Evolutionary conservation across 257 asterid genomes (phyloP), one percentile per base, ranked within the genome.

Genomic region (Primulina tabacum): DNA sequence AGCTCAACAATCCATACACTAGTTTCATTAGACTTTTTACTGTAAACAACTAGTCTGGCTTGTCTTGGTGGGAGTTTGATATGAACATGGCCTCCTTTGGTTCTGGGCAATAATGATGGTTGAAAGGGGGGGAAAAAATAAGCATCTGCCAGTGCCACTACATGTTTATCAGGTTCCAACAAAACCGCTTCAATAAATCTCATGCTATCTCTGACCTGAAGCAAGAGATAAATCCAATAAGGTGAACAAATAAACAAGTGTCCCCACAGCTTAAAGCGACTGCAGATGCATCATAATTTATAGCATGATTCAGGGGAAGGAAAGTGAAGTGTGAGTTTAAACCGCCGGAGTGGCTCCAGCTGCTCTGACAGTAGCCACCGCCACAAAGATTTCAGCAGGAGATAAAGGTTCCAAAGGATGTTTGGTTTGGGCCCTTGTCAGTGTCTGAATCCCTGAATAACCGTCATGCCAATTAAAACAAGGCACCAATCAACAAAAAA

Each of bases 321-420:
- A 24, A 24, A 24, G 26, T 24, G 1, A 76, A 75, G 16, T n/a
- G n/a, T 40, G 47, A 60, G 62, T 64, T 21, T 55, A 47, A 59
- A 92, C 98, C 98, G 90, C 98, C 57, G 99, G 99, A 57, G 99
- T 90, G 62, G 97, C 94, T 71, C 99, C 99, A 67, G 99, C 96
- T 52, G 96, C 95, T 77, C 99, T 86, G 75, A 93, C 99, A 58
- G 96, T 90, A 62, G 86, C 95, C 68, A 93, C 95, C 20, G 96
- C 96, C 70, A 93, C 95, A 29, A 96, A 76, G 76, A 93, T 90
- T 80, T 93, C 99, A 65, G 96, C 80, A 69, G 94, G 89, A 65
- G 96, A 83, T 76, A 93, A 82, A 69, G 97, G 96, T 71, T 93
- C 99, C 89, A 93, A 84, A 52, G 99, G 99, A 78, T 93, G 99